Evolutionary conservation across 805 yeast genomes (phyloP), one percentile per base, ranked within the genome.

Genomic region (Metschnikowia drakensbergensis): DNA sequence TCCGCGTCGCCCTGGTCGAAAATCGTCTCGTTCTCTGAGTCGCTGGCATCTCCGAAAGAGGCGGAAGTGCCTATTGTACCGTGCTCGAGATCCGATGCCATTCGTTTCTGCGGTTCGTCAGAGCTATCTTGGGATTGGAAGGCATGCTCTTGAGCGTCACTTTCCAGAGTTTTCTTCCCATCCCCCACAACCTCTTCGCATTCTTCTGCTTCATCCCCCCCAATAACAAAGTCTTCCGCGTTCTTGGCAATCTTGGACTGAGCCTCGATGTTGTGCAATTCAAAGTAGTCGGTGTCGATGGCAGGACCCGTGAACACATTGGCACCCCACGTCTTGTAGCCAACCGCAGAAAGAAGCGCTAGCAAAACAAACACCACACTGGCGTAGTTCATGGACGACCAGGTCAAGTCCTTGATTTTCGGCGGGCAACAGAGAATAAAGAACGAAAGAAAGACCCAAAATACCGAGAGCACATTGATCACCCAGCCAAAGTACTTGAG

Each of bases 401-500:
- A 66, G 41, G 71, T 57, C 29, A 72, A 49, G 42, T 64, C 52
- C 51, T 65, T 68, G 44, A 85, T 69, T 42, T 81, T 81, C 0
- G 89, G 84, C 0, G 92, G 92, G 62, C 84, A 68, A 54, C 89
- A 84, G n/a, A 86, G 70, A 0, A 86, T 72, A 42, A 83, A 63
- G 52, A 80, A 73, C 30, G 87, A 80, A 33, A 84, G 61, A 3
- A 75, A 34, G 11, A 85, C 73, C 86, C 90, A 86, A 8, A 73
- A 45, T 5, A 84, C 75, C 28, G 89, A 80, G 1, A 82, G 58
- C 0, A 74, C 60, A 57, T 86, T 86, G 36, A 84, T 66, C 2
- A 81, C 48, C 76, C 86, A 86, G 1, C 92, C 92, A 41, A 83
- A 62, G 49, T 74, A 74, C 50, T 79, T 74, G 47, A 86, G 69